A percentile compares a stretch with the other conserved stretches of the same genome.
Evolutionary conservation across 129 eudicot genomes (phyloP).

Genomic region (Mikania micrantha): DNA sequence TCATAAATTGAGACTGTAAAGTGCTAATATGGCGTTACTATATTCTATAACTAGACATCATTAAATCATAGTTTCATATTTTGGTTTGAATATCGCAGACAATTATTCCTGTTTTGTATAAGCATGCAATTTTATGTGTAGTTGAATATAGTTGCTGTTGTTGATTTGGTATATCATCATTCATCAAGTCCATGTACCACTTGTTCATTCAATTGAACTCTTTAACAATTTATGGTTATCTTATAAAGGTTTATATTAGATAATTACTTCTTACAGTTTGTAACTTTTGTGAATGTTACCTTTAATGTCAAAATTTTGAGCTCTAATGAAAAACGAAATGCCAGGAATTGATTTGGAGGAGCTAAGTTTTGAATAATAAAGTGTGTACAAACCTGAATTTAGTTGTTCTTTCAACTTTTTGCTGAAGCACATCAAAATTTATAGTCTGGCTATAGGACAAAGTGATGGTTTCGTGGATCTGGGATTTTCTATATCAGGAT

Average conservation of each 20-base stretch:
- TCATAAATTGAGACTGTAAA: not conserved
- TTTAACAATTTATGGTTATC: not conserved
- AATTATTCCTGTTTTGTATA: not conserved
- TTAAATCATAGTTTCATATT: not conserved
- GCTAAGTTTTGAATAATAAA: too few relatives aligned
- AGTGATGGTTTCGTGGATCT: not conserved
- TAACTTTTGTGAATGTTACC: not conserved
- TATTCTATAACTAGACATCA: not conserved
- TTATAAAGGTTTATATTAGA: not conserved
- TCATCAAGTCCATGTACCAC: not conserved
- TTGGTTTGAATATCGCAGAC: not conserved
- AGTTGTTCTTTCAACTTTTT: not conserved
- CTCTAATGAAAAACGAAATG: not conserved
- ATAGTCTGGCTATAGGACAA: not conserved
- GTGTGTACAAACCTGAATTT: not conserved
- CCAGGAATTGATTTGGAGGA: not conserved
- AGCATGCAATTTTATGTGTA: not conserved
- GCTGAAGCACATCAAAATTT: not conserved
- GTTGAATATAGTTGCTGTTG: constrained; percentile 8
- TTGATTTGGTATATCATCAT: constrained; percentile 5
- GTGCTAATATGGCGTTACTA: not conserved
- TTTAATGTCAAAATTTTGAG: not conserved
- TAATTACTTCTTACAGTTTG: not conserved
- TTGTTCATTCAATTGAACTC: constrained; percentile 1
- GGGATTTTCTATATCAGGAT: not conserved